Conservation (phyloP, 139 green algal genomes). For the Asterochloris sp. region DNA sequence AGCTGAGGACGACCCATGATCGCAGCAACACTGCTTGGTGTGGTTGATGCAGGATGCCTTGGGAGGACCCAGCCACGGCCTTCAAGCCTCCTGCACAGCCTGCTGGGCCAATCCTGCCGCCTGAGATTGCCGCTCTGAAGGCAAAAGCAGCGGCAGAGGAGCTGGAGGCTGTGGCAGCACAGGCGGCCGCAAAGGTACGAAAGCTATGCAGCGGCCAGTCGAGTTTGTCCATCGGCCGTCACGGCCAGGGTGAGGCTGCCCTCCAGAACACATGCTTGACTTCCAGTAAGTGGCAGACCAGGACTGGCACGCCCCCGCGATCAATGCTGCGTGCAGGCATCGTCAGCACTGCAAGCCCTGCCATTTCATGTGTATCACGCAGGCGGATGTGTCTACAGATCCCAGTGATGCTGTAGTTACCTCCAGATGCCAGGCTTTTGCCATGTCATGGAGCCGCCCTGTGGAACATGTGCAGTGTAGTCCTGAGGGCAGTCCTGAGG, state of each 20-base stretch:
- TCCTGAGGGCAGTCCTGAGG: too few species aligned
- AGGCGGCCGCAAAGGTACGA: not conserved
- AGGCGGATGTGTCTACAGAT: too few species aligned
- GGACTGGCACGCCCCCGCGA: too few species aligned
- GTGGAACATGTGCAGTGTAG: not conserved
- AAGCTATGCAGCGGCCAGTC: not conserved
- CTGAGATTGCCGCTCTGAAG: constrained; percentile 2
- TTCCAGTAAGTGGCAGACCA: too few species aligned
- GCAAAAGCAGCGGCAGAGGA: constrained; percentile 9
- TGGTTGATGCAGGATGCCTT: constrained; percentile 39
- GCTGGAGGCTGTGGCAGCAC: constrained; percentile 1
- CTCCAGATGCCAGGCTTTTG: not conserved
- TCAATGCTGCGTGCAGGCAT: too few species aligned
- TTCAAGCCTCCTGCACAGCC: not conserved
- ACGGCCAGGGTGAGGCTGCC: not conserved
- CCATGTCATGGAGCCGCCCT: not conserved
- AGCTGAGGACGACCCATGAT: too few species aligned
- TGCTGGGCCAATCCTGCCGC: not conserved
- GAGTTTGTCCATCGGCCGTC: not conserved
- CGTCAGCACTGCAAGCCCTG: too few species aligned
- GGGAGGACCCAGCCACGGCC: constrained; percentile 38
- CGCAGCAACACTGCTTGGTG: not conserved
- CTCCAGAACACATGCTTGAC: too few species aligned
- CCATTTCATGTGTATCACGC: too few species aligned
- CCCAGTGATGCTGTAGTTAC: not conserved